Evolutionary conservation across 2,329 filamentous ascomycete genomes (phyloP), one percentile per base, ranked within the genome.

Genomic region (Aspergillus neotritici): DNA sequence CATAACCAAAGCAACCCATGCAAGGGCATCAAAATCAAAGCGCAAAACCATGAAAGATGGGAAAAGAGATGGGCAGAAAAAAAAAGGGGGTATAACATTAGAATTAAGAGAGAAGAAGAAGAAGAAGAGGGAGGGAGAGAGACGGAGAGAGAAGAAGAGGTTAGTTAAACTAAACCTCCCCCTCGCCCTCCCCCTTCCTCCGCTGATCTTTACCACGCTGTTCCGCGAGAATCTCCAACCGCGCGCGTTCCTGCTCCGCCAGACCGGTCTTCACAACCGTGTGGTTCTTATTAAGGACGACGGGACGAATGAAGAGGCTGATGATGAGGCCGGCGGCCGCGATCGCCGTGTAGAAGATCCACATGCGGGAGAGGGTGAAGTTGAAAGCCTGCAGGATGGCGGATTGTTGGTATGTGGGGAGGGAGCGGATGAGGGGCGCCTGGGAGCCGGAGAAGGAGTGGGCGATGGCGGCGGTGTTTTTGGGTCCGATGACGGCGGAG

Each of bases 171-270:
- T 39, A 54, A 12, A 48, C 49, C 7, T 12, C 43, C 40, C 52
- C 41, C 83, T 86, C 56, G 80, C 84, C 56, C 83, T 83, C 49
- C 78, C 84, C 62, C 76, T 90, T 50, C 14, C 5, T 34, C 14
- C 45, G 48, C 37, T 50, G 36, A n/a, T 35, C 43, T 64, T 89
- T 51, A 11, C 55, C 53, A 39, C 56, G 53, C 37, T 51, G 50
- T 12, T 40, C 54, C 8, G 52, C 54, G 44, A 55, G 40, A 43
- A 58, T 60, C 44, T 68, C 67, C 52, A 63, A 58, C 31, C 70
- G 57, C 8, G 65, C 67, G 15, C 61, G 58, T 47, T 72, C 68
- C 50, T 73, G 69, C 44, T 67, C 68, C 13, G 58, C 66, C 30
- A 74, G 56, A 4, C 71, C 71, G 0, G 69, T 73, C 54, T 68